Conservation (phyloP, 768 basidiomycete species). For the Inosperma sp. region DNA sequence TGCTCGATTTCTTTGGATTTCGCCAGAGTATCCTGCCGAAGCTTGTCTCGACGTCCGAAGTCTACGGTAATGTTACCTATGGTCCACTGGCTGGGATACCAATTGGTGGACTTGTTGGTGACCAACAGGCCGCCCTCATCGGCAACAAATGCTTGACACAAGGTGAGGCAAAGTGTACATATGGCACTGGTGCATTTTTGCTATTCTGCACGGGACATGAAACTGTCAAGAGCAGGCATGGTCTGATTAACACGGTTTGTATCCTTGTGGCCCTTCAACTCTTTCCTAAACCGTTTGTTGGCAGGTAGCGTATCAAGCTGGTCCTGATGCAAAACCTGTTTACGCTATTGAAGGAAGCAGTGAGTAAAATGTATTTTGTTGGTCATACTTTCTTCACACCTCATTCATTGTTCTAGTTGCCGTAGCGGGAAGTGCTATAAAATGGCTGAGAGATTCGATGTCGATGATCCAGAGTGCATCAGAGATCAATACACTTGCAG, state of each 20-base stretch:
- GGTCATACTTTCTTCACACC: conserved; percentile 1
- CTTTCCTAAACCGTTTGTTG: neutral
- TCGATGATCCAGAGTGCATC: conserved; percentile 69
- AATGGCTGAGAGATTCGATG: conserved; percentile 95
- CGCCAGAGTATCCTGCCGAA: conserved; percentile 74
- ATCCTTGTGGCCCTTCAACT: neutral
- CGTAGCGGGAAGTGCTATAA: conserved; percentile 92
- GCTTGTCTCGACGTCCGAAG: conserved; percentile 87
- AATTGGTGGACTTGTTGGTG: conserved; percentile 93
- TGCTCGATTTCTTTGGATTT: conserved; percentile 85
- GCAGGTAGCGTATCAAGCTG: conserved; percentile 87
- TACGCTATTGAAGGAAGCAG: conserved; percentile 95
- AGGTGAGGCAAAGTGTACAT: conserved; percentile 97
- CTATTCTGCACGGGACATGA: conserved; percentile 91
- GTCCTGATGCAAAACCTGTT: conserved; percentile 68
- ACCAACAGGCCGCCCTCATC: conserved; percentile 94
- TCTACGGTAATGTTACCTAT: conserved; percentile 73
- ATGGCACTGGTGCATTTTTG: conserved; percentile 95
- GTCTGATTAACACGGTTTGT: conserved; percentile 80
- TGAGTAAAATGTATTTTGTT: conserved; percentile 35
- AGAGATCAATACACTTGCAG: conserved; percentile 84
- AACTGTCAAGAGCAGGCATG: conserved; percentile 80
- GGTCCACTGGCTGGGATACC: conserved; percentile 71
- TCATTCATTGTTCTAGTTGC: conserved; percentile 49
- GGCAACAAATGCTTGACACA: conserved; percentile 92